Evolutionary conservation across 2,329 filamentous ascomycete species (phyloP).

Genomic region (Fusarium sp.): DNA sequence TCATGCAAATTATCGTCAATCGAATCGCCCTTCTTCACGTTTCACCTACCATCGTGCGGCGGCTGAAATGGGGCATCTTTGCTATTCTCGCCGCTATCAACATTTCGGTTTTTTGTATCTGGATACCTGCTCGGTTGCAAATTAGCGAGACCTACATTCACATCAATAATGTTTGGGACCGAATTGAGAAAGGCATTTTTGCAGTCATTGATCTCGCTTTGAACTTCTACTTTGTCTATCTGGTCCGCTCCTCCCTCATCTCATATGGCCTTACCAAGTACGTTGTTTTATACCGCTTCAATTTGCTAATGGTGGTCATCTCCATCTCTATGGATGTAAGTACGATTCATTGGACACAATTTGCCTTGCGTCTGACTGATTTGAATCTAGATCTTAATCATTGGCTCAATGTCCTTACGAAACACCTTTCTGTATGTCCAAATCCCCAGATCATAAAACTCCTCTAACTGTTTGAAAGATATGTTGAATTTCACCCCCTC

Average conservation of each 20-base stretch:
- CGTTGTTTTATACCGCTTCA: slow-evolving; percentile 55
- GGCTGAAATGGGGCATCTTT: slow-evolving; percentile 58
- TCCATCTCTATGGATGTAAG: slow-evolving; percentile 48
- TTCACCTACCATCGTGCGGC: slow-evolving; percentile 49
- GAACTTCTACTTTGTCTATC: slow-evolving; percentile 59
- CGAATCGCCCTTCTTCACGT: slow-evolving; percentile 59
- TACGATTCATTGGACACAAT: not conserved
- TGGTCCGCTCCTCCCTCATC: slow-evolving; percentile 59
- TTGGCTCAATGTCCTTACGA: slow-evolving; percentile 40
- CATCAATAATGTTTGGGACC: slow-evolving; percentile 62
- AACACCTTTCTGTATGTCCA: slow-evolving; percentile 40
- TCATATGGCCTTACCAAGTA: slow-evolving; percentile 62
- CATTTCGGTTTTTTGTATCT: slow-evolving; percentile 61
- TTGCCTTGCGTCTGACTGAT: not conserved
- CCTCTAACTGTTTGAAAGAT: slow-evolving; percentile 23
- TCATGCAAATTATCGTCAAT: slow-evolving; percentile 65
- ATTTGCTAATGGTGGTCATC: slow-evolving; percentile 46
- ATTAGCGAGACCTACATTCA: slow-evolving; percentile 52
- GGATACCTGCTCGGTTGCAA: slow-evolving; percentile 60
- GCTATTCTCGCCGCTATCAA: slow-evolving; percentile 57
- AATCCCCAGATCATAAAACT: not conserved
- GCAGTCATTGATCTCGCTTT: slow-evolving; percentile 58
- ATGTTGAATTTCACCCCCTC: slow-evolving; percentile 43
- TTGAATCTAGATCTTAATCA: slow-evolving; percentile 36
- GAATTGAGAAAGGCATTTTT: slow-evolving; percentile 60